Evolutionary conservation across 2,329 filamentous ascomycete species (phyloP), one percentile per base, ranked within the genome.

Genomic region (Sclerotinia nivalis): DNA sequence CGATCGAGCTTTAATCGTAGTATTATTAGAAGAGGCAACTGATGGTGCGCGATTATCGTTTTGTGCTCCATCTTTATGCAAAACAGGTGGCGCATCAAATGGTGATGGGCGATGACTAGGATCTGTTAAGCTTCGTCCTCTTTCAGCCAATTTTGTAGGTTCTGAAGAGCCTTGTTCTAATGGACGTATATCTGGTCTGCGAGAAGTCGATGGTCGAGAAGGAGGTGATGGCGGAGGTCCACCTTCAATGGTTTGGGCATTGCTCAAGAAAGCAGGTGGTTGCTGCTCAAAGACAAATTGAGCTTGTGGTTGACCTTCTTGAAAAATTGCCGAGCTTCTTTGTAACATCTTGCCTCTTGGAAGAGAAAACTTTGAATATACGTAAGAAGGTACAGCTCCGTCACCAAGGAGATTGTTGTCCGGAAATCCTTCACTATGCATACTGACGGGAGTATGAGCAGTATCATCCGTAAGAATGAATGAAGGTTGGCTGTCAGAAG

Each of bases 311-410:
- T 84, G 82, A 22, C 81, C 80, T 70, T 89, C 88, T 15, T 84
- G 82, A 70, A 88, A 86, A 18, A 88, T 83, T 18, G 85, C 72
- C 1, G 90, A 90, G 52, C 88, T 85, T 70, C 93, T 86, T 72
- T 96, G 90, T 9, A 96, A 81, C 47, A 86, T 85, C 78, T 96
- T 92, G 20, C 95, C 95, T 72, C 95, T 88, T 0, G 96, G 95
- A 43, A 98, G 83, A 1, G 87, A 83, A 77, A 93, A 97, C 71
- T 92, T 96, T 10, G 93, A 90, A 78, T 97, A 96, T 22, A 92
- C 91, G 78, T 97, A 97, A 0, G 93, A 93, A 0, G 91, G 85
- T 3, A 88, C 87, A 1, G 84, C 84, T 56, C 79, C 80, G 7
- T 86, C 87, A 56, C 79, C 76, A 25, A 54, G 28, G n/a, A 62